Conservation (phyloP, 352 stramenopile species). For the Hyaloperonospora brassicae region DNA sequence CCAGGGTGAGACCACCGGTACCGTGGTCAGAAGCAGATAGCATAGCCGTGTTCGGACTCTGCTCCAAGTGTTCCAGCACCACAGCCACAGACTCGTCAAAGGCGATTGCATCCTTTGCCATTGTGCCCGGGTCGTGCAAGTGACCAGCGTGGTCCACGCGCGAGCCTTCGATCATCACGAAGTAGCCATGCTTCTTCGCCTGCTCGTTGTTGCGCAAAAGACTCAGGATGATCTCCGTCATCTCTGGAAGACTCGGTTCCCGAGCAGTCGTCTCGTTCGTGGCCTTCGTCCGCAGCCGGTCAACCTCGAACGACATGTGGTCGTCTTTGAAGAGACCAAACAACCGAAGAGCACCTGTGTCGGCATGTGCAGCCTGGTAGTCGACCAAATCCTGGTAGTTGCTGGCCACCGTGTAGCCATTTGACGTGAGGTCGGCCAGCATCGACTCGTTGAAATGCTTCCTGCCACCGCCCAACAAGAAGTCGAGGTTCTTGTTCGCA, state of each 20-base stretch:
- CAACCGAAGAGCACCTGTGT: conserved; percentile 38
- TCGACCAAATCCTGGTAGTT: conserved; percentile 48
- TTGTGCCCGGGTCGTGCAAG: conserved; percentile 59
- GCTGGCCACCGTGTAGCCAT: conserved; percentile 43
- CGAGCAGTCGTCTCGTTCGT: conserved; percentile 31
- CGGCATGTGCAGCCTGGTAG: conserved; percentile 43
- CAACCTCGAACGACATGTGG: conserved; percentile 68
- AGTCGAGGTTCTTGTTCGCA: conserved; percentile 62
- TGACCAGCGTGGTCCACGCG: conserved; percentile 60
- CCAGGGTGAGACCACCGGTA: conserved; percentile 54
- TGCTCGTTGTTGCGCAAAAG: conserved; percentile 63
- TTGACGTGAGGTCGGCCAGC: conserved; percentile 31
- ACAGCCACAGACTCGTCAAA: conserved; percentile 66
- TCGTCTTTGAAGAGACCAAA: conserved; percentile 53
- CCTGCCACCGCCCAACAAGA: conserved; percentile 43
- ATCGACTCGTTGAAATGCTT: conserved; percentile 47
- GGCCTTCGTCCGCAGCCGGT: conserved; percentile 35
- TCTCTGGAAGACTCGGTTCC: conserved; percentile 51
- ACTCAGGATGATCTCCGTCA: conserved; percentile 51
- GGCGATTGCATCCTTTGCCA: conserved; percentile 57
- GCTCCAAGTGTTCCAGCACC: conserved; percentile 47
- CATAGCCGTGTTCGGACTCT: conserved; percentile 42
- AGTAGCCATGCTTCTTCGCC: conserved; percentile 68
- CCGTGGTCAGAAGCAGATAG: conserved; percentile 58
- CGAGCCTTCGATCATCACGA: conserved; percentile 71